Percentiles rank a stretch among this genome's conserved stretches.
These are phyloP conservation scores for Hypsizygus marmoreus DNA, from an alignment of 768 basidiomycete species.

Conservation along the genomic window DNA sequence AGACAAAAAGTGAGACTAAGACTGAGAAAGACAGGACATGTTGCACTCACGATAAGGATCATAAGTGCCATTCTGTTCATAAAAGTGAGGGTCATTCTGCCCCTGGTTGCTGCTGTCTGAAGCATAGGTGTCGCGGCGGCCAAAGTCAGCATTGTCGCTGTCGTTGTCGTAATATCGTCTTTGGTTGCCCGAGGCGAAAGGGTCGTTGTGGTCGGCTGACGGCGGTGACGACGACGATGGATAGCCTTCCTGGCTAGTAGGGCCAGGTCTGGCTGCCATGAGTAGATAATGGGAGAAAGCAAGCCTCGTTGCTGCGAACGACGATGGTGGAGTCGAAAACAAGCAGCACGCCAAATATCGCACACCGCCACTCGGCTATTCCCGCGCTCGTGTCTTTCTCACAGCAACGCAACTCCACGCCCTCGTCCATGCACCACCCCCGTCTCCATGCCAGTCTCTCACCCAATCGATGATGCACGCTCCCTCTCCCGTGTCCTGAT, in stretches of 20 bases:
- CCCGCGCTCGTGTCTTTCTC: conserved; percentile 3
- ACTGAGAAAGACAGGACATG: conserved; percentile 1
- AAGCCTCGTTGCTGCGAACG: conserved; percentile 21
- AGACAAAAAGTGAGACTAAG: conserved; percentile 19
- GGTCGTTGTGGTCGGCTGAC: conserved; percentile 63
- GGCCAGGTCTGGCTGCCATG: conserved; percentile 61
- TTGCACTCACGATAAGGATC: conserved; percentile 58
- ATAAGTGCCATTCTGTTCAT: conserved; percentile 65
- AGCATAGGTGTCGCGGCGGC: conserved; percentile 65
- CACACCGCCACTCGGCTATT: conserved; percentile 19
- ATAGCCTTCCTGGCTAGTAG: conserved; percentile 63
- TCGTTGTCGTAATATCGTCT: conserved; percentile 75
- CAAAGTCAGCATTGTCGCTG: conserved; percentile 67
- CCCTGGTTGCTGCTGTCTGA: conserved; percentile 72
- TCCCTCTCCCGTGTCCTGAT: too few species aligned
- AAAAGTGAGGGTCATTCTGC: conserved; percentile 61
- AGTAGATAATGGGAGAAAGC: conserved; percentile 25
- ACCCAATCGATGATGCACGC: too few species aligned
- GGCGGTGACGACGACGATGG: conserved; percentile 59
- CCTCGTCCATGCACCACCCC: too few species aligned
- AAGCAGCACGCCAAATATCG: conserved; percentile 12
- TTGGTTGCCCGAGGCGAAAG: conserved; percentile 54
- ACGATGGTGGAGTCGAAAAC: conserved; percentile 9
- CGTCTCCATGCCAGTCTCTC: too few species aligned
- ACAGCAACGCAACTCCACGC: too few species aligned